Evolutionary conservation across 2,329 filamentous ascomycete species (phyloP).

Genomic region (Clonostachys rhizophaga): DNA sequence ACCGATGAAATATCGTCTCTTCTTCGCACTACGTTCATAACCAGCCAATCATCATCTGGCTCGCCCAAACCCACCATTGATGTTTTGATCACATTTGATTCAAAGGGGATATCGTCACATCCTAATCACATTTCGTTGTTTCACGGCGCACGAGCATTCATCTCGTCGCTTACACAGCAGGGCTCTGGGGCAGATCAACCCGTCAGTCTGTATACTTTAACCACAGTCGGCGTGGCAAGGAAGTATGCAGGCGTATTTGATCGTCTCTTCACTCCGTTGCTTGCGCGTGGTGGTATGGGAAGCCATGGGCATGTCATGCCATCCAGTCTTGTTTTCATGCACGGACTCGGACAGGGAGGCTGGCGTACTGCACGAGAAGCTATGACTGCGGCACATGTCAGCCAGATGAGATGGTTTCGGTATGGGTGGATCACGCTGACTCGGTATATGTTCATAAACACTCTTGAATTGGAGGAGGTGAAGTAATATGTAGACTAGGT

Average conservation of each 20-base stretch:
- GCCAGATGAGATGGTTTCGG: conserved; percentile 98
- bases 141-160: conserved; percentile 72
- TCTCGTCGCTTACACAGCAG: conserved; percentile 59
- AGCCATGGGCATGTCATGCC: conserved; percentile 30
- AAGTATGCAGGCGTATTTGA: conserved; percentile 84
- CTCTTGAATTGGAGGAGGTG: conserved; percentile 56
- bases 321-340: conserved; percentile 65
- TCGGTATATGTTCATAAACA: conserved; percentile 94
- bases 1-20: conserved; percentile 63
- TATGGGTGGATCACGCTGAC: conserved; percentile 92
- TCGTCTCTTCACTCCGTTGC: conserved; percentile 55
- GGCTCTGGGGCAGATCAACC: conserved; percentile 51
- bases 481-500: too few relatives aligned
- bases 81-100: conserved; percentile 85
- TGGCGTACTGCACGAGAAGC: conserved; percentile 50
- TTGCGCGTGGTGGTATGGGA: conserved; percentile 11
- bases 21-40: conserved; percentile 64
- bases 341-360: conserved; percentile 48
- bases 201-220: conserved; percentile 81
- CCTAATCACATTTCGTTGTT: conserved; percentile 92
- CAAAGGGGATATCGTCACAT: conserved; percentile 74
- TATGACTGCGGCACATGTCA: conserved; percentile 87
- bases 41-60: conserved; percentile 44
- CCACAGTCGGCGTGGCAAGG: conserved; percentile 63
- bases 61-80: conserved; percentile 56